Conservation (phyloP, 257 asterid species). For the Lycium barbarum region DNA sequence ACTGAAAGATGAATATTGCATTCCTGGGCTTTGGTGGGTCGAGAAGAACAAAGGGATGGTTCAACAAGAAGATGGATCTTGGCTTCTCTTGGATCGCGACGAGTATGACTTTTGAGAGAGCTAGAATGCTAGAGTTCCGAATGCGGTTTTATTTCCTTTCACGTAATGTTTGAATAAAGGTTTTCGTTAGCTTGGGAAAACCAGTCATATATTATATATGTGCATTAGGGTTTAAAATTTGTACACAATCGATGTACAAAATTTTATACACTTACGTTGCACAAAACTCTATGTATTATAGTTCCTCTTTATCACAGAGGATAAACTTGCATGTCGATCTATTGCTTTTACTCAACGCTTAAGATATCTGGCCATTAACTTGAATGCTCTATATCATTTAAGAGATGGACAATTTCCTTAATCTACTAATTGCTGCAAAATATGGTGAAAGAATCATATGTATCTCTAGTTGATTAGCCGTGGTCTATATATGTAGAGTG, state of each 20-base stretch:
- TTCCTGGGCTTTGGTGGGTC: constrained; percentile 71
- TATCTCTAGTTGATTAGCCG: background rate
- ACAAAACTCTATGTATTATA: background rate
- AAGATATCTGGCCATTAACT: background rate
- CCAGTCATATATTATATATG: background rate
- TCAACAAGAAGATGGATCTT: constrained; percentile 76
- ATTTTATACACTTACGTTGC: too few species aligned
- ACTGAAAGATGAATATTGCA: constrained; percentile 57
- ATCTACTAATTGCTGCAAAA: background rate
- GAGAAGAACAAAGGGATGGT: constrained; percentile 75
- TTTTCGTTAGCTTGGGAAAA: background rate
- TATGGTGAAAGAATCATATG: background rate
- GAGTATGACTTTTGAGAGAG: constrained; percentile 7
- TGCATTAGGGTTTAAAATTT: background rate
- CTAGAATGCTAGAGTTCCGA: too few species aligned
- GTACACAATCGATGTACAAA: too few species aligned
- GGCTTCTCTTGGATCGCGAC: constrained; percentile 69
- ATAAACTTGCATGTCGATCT: background rate
- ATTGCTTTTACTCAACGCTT: background rate
- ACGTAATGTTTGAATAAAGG: background rate
- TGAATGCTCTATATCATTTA: background rate
- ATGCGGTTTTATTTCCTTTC: background rate
- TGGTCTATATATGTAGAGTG: background rate
- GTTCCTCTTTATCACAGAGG: background rate
- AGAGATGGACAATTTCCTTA: background rate